phyloP scores from a whole-genome alignment of 495 filamentous ascomycete species.

The Monascus purpureus region DNA sequence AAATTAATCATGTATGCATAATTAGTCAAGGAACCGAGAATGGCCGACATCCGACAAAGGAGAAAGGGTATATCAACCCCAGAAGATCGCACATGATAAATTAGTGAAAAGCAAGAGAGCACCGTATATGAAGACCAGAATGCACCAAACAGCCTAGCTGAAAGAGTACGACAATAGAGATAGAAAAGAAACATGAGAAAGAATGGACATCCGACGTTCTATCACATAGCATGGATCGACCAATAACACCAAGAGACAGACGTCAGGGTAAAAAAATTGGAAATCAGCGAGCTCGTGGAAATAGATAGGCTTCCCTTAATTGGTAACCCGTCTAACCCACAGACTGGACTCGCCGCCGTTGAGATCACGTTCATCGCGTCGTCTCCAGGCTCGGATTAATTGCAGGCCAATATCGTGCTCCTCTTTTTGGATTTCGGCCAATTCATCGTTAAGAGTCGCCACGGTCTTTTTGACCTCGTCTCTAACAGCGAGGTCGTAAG shows the following conservation, averaged over 20 bases:
- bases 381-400: slow-evolving; percentile 67
- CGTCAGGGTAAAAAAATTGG: slow-evolving; percentile 2
- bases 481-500: slow-evolving; percentile 42
- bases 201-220: too few relatives aligned
- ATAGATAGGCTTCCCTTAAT: slow-evolving; percentile 11
- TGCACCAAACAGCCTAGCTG: slow-evolving; percentile 1
- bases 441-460: slow-evolving; percentile 51
- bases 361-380: slow-evolving; percentile 55
- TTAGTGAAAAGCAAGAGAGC: background rate
- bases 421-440: slow-evolving; percentile 65
- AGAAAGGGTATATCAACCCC: too few relatives aligned
- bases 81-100: background rate
- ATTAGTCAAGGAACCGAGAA: too few relatives aligned
- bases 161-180: slow-evolving; percentile 2
- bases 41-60: too few relatives aligned
- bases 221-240: too few relatives aligned
- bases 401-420: slow-evolving; percentile 79
- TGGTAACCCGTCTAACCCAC: slow-evolving; percentile 66
- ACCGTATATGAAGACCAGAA: background rate
- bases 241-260: too few relatives aligned
- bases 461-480: slow-evolving; percentile 62
- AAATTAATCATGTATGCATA: too few relatives aligned
- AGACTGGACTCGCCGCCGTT: slow-evolving; percentile 57
- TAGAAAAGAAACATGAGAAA: slow-evolving; percentile 3
- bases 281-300: background rate